A percentile compares a stretch with the other conserved stretches of the same genome.
These are phyloP conservation scores for Purpureocillium takamizusanense DNA, from an alignment of 2,329 filamentous ascomycete species.

Conservation along the genomic window DNA sequence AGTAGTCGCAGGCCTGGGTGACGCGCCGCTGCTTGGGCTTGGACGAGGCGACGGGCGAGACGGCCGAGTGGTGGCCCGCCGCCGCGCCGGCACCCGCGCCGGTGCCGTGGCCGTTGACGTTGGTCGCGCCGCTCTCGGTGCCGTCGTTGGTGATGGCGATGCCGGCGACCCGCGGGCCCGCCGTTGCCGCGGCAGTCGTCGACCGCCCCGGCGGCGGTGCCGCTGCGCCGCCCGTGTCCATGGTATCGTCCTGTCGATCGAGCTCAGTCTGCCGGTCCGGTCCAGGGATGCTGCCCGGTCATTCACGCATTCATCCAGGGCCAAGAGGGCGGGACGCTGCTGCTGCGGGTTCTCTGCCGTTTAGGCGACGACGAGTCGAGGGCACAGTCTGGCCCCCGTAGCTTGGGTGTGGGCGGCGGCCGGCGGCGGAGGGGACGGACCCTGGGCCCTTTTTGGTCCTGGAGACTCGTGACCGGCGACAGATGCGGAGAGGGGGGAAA, in stretches of 20 bases:
- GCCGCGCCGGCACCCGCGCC: background rate
- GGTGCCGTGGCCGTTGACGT: background rate
- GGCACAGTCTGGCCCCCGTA: too few relatives aligned
- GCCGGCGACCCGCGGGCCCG: background rate
- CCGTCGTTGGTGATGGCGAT: background rate
- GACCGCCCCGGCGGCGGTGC: background rate
- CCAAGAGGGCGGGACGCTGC: too few relatives aligned
- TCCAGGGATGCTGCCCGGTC: too few relatives aligned
- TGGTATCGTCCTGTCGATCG: background rate
- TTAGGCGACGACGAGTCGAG: background rate
- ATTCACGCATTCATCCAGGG: too few relatives aligned
- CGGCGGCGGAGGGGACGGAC: too few relatives aligned
- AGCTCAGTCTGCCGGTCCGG: too few relatives aligned
- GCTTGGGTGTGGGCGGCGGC: too few relatives aligned
- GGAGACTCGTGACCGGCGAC: background rate
- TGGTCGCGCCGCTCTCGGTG: background rate
- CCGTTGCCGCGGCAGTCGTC: background rate
- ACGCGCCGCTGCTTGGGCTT: slow-evolving; percentile 10
- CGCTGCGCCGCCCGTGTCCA: background rate
- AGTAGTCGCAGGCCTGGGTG: slow-evolving; percentile 29
- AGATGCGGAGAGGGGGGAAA: background rate
- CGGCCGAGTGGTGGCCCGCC: too few relatives aligned
- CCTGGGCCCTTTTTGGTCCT: too few relatives aligned
- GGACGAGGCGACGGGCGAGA: background rate
- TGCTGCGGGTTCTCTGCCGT: background rate